Conservation (phyloP, 345 rosid species). For the Passiflora organensis region DNA sequence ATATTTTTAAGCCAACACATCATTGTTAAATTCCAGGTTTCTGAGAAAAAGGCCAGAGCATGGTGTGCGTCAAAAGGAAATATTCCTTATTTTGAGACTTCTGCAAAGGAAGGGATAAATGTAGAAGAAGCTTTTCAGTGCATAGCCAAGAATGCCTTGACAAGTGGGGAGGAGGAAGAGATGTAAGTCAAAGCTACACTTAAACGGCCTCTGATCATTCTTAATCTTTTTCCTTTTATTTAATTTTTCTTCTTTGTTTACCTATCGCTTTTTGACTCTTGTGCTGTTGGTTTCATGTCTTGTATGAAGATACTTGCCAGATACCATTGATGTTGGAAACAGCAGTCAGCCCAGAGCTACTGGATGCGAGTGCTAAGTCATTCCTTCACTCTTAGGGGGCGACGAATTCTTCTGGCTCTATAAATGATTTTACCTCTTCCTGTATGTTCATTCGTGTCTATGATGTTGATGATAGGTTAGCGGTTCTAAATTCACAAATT, state of each 20-base stretch:
- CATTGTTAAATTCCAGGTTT: constrained; percentile 42
- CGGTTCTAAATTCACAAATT: constrained; percentile 21
- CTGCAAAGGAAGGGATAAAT: constrained; percentile 89
- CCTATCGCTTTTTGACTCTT: not conserved
- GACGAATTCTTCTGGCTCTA: constrained; percentile 10
- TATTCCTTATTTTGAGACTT: constrained; percentile 88
- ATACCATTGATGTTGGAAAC: constrained; percentile 62
- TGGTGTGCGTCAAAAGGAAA: constrained; percentile 91
- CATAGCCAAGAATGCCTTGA: constrained; percentile 77
- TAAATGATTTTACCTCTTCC: constrained; percentile 12
- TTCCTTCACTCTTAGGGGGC: constrained; percentile 11
- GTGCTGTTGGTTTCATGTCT: constrained; percentile 8
- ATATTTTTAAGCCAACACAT: no score
- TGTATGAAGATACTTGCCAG: constrained; percentile 54
- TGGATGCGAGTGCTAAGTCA: constrained; percentile 52
- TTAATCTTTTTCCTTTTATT: no score
- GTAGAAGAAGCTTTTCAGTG: constrained; percentile 73
- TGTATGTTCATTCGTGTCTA: constrained; percentile 13
- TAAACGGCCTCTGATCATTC: no score
- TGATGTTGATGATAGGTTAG: constrained; percentile 33
- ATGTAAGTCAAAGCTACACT: no score
- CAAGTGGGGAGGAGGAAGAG: constrained; percentile 76
- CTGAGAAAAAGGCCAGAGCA: constrained; percentile 94
- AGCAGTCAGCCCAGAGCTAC: constrained; percentile 51
- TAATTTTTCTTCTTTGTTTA: no score